Evolutionary conservation across 306 rosid genomes (phyloP).

Genomic region (Hylodesmum podocarpum): DNA sequence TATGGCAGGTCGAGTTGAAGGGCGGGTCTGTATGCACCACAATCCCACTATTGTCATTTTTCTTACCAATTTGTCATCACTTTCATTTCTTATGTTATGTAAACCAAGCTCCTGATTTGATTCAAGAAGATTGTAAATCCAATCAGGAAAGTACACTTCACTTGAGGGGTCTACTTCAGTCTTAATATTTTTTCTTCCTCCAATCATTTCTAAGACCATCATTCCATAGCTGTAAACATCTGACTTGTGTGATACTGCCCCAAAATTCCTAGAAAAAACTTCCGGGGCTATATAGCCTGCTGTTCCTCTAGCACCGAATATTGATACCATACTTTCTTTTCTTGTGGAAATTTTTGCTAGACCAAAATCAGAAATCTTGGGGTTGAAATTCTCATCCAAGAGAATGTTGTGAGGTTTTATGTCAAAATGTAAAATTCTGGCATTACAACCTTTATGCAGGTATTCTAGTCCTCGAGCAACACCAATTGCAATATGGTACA

Average conservation of each 20-base stretch:
- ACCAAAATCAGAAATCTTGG: constrained; percentile 52
- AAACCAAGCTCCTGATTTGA: constrained; percentile 27
- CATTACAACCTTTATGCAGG: constrained; percentile 42
- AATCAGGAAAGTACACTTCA: constrained; percentile 41
- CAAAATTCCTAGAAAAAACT: neutral
- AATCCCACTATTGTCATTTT: constrained; percentile 43
- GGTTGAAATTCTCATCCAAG: constrained; percentile 33
- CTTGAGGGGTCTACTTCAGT: constrained; percentile 14
- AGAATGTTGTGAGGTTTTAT: constrained; percentile 54
- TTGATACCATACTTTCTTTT: constrained; percentile 39
- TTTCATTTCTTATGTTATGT: neutral
- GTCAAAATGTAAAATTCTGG: constrained; percentile 48
- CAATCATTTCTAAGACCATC: constrained; percentile 40
- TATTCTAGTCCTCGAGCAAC: constrained; percentile 46
- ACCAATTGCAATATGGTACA: constrained; percentile 36
- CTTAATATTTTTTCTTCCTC: constrained; percentile 19
- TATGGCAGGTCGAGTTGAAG: constrained; percentile 34
- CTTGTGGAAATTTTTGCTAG: constrained; percentile 43
- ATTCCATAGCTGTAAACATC: constrained; percentile 33
- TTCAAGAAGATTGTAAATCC: constrained; percentile 33
- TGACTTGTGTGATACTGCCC: neutral
- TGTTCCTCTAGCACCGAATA: constrained; percentile 42
- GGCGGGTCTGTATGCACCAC: constrained; percentile 36
- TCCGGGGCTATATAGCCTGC: constrained; percentile 15
- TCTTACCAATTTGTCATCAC: constrained; percentile 18